A percentile compares a stretch with the other conserved stretches of the same genome.
phyloP scores from a whole-genome alignment of 2,329 filamentous ascomycete genomes.

The Colletotrichum musicola region DNA sequence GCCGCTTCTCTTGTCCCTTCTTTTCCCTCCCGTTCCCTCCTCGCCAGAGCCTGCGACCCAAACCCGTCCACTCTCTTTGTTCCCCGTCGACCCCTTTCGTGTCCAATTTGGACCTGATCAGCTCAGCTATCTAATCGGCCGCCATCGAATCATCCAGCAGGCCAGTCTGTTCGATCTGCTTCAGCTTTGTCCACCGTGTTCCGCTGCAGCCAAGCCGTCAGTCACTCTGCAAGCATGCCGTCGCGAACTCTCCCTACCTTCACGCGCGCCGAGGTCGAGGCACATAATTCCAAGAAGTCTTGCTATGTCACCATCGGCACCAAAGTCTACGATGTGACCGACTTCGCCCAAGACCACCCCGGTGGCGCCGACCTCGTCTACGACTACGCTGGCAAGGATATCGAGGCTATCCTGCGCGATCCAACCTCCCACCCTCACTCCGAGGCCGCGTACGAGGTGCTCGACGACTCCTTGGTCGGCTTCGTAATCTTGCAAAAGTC shows the following conservation, averaged over 20 bases:
- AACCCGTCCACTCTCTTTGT: constrained; percentile 35
- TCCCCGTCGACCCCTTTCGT: constrained; percentile 14
- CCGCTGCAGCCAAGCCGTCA: constrained; percentile 26
- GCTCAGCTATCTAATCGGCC: constrained; percentile 12
- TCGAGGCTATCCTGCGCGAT: constrained; percentile 86
- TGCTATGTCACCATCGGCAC: constrained; percentile 93
- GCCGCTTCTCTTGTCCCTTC: neutral
- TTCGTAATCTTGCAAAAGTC: constrained; percentile 76
- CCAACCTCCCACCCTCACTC: constrained; percentile 86
- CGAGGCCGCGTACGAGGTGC: constrained; percentile 94
- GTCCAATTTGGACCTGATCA: constrained; percentile 24
- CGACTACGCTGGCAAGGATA: constrained; percentile 90
- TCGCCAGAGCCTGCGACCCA: constrained; percentile 27
- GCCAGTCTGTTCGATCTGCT: neutral
- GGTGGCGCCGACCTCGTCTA: constrained; percentile 90
- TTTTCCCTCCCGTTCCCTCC: neutral
- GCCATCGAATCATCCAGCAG: neutral
- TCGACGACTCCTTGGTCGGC: constrained; percentile 88
- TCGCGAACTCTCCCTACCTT: constrained; percentile 86
- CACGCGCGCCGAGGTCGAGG: constrained; percentile 81
- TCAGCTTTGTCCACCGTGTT: constrained; percentile 18
- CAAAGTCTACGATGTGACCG: constrained; percentile 95
- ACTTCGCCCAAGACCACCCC: constrained; percentile 90
- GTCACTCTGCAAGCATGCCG: constrained; percentile 69
- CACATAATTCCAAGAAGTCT: constrained; percentile 83